A percentile compares a stretch with the other conserved stretches of the same genome.
These are phyloP conservation scores for Gaeumannomyces tritici DNA, from an alignment of 2,329 filamentous ascomycete species.

Conservation along the genomic window DNA sequence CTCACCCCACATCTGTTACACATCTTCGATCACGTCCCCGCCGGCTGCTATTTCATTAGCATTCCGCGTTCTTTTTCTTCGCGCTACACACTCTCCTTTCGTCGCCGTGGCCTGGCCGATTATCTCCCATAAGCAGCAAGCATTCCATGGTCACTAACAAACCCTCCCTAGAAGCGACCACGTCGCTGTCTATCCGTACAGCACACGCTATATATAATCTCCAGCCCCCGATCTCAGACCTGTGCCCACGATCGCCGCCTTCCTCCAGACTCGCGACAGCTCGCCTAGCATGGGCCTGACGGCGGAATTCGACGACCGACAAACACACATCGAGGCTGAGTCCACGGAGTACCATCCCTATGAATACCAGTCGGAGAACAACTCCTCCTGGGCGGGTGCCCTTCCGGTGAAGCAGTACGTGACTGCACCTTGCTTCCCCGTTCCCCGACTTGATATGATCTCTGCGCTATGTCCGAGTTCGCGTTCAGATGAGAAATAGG, in stretches of 20 bases:
- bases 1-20: background rate
- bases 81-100: background rate
- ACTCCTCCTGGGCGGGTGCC: slow-evolving; percentile 82
- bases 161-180: background rate
- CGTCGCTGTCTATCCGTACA: background rate
- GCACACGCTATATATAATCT: background rate
- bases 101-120: background rate
- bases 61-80: background rate
- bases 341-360: slow-evolving; percentile 57
- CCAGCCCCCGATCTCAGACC: background rate
- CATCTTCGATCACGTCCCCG: background rate
- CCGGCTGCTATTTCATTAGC: background rate
- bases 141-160: background rate
- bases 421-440: slow-evolving; percentile 15
- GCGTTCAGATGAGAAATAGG: background rate
- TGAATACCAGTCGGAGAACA: slow-evolving; percentile 82
- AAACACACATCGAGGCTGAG: slow-evolving; percentile 50
- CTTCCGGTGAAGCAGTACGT: slow-evolving; percentile 82
- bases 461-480: background rate
- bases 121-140: background rate
- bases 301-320: slow-evolving; percentile 60
- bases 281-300: slow-evolving; percentile 62
- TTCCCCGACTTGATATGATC: background rate
- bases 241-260: background rate
- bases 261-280: slow-evolving; percentile 15